Evolutionary conservation across 208 protist genomes (phyloP).

Genomic region (Angomonas ambiguus): DNA sequence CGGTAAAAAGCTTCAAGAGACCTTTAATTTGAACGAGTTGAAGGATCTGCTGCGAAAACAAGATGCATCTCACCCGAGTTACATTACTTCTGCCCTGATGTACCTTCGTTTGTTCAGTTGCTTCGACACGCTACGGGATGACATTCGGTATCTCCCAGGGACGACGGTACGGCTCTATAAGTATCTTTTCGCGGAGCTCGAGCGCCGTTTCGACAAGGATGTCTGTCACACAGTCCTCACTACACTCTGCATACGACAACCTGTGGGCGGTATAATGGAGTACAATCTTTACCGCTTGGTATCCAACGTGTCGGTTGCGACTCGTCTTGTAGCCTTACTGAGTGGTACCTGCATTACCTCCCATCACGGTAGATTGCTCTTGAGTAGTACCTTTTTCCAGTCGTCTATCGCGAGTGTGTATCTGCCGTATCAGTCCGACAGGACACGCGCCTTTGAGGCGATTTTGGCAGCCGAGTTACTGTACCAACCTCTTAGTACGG

Average conservation of each 20-base stretch:
- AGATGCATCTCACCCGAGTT: conserved; percentile 52
- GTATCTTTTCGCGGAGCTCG: conserved; percentile 45
- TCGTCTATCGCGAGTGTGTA: conserved; percentile 45
- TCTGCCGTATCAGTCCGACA: conserved; percentile 37
- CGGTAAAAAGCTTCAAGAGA: conserved; percentile 79
- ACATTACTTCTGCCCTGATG: conserved; percentile 64
- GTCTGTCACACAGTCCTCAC: conserved; percentile 60
- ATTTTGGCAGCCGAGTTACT: conserved; percentile 64
- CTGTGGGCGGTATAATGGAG: conserved; percentile 69
- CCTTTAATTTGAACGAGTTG: conserved; percentile 57
- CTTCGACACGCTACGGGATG: conserved; percentile 68
- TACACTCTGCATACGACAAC: conserved; percentile 48
- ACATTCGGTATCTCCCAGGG: conserved; percentile 62
- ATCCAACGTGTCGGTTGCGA: conserved; percentile 59
- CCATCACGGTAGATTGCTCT: conserved; percentile 29
- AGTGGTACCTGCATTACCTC: conserved; percentile 53
- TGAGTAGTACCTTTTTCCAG: conserved; percentile 49
- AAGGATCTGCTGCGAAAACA: conserved; percentile 64
- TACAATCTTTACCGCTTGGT: conserved; percentile 77
- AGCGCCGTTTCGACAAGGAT: conserved; percentile 39
- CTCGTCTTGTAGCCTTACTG: conserved; percentile 69
- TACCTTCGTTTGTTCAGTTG: conserved; percentile 81
- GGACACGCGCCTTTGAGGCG: conserved; percentile 36
- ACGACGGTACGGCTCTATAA: conserved; percentile 45
- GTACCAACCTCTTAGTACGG: conserved; percentile 34